phyloP scores from a whole-genome alignment of 2,329 filamentous ascomycete genomes.

The Aspergillus sp. region DNA sequence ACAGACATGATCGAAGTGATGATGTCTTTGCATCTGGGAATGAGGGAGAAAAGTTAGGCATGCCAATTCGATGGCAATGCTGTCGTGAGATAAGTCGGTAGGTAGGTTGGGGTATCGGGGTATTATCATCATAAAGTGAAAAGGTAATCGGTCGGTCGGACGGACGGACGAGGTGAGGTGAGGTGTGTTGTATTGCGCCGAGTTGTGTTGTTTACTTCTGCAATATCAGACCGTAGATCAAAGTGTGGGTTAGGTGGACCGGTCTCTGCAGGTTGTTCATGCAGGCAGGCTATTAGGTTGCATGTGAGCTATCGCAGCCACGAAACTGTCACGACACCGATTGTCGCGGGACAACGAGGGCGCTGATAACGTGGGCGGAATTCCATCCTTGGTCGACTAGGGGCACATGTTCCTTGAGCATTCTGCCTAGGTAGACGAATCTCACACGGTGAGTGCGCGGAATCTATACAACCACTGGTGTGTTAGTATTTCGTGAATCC shows the following conservation, averaged over 20 bases:
- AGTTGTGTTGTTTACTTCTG: background rate
- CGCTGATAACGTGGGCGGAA: conserved; percentile 74
- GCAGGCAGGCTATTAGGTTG: background rate
- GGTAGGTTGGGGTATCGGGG: background rate
- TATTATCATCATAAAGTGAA: no score
- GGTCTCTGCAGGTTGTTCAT: background rate
- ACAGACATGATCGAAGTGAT: no score
- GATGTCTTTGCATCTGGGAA: no score
- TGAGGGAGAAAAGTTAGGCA: no score
- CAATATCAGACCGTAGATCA: background rate
- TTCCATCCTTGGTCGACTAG: conserved; percentile 74
- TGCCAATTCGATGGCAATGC: no score
- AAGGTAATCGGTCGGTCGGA: no score
- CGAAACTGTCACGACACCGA: conserved; percentile 16
- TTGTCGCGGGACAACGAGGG: conserved; percentile 58
- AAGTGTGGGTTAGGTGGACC: background rate
- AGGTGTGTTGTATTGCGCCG: no score
- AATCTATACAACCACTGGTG: conserved; percentile 50
- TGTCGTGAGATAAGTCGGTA: background rate
- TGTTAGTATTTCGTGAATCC: conserved; percentile 8
- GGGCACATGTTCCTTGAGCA: conserved; percentile 69
- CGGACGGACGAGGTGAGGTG: no score
- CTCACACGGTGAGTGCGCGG: conserved; percentile 61
- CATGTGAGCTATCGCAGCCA: background rate
- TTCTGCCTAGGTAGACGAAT: conserved; percentile 78